These are phyloP conservation scores for Saccharomycopsis crataegensis DNA, from an alignment of 1,139 yeast species.

Conservation along the genomic window DNA sequence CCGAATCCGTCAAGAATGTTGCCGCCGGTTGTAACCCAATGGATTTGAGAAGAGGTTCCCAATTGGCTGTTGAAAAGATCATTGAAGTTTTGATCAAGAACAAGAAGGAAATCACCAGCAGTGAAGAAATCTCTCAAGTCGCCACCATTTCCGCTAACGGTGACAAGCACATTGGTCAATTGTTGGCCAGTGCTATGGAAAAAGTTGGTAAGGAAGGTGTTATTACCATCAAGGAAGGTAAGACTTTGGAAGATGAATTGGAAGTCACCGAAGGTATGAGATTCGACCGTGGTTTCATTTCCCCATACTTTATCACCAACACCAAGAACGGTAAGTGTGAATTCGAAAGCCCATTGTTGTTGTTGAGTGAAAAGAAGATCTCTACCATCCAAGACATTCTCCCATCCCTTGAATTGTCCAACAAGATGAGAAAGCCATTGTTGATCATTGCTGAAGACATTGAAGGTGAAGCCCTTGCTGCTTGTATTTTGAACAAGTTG, in stretches of 20 bases:
- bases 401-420: slow-evolving; percentile 92
- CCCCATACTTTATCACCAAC: slow-evolving; percentile 97
- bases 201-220: slow-evolving; percentile 99
- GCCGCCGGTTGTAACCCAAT: slow-evolving; percentile 99
- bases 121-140: slow-evolving; percentile 96
- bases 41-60: slow-evolving; percentile 98
- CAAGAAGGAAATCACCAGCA: slow-evolving; percentile 95
- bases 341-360: slow-evolving; percentile 87
- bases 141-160: slow-evolving; percentile 99
- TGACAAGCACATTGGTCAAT: slow-evolving; percentile 86
- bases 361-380: slow-evolving; percentile 91
- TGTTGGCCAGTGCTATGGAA: slow-evolving; percentile 97
- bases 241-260: slow-evolving; percentile 92
- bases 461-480: slow-evolving; percentile 98
- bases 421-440: slow-evolving; percentile 92
- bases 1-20: slow-evolving; percentile 95
- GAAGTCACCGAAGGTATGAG: slow-evolving; percentile 99
- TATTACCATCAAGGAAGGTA: slow-evolving; percentile 95
- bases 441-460: slow-evolving; percentile 94
- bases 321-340: slow-evolving; percentile 96
- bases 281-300: slow-evolving; percentile 97
- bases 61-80: slow-evolving; percentile 96
- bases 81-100: slow-evolving; percentile 81
- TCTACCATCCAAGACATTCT: slow-evolving; percentile 87
- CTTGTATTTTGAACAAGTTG: slow-evolving; percentile 95